Conservation (phyloP, 805 yeast species). For the Jamesozyma jinghongensis region DNA sequence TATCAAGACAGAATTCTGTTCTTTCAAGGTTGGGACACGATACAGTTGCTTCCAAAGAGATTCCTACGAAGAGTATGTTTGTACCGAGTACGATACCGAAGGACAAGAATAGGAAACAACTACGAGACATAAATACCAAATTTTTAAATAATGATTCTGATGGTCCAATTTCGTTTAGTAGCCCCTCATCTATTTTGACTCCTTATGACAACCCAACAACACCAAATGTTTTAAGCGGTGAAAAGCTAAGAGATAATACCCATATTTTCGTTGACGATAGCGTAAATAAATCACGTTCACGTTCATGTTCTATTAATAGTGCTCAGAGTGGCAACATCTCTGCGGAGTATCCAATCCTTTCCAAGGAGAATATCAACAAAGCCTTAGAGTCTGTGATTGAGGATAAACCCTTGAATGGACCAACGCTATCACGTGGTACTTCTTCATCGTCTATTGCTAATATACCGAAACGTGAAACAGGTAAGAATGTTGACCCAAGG, state of each 20-base stretch:
- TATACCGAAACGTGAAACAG: slow-evolving; percentile 33
- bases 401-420: slow-evolving; percentile 2
- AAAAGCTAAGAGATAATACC: slow-evolving; percentile 45
- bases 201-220: not conserved
- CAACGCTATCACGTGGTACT: slow-evolving; percentile 7
- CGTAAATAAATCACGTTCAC: slow-evolving; percentile 15
- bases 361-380: not conserved
- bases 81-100: too few species aligned
- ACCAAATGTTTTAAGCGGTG: not conserved
- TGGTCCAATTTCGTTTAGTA: slow-evolving; percentile 6
- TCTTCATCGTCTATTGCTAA: slow-evolving; percentile 5
- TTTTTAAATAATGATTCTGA: slow-evolving; percentile 16
- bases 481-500: slow-evolving; percentile 51
- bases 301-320: slow-evolving; percentile 15
- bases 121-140: slow-evolving; percentile 28
- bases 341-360: not conserved
- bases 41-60: too few species aligned
- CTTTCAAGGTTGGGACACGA: too few species aligned
- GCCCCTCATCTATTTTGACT: slow-evolving; percentile 11
- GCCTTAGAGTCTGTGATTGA: slow-evolving; percentile 9
- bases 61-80: too few species aligned
- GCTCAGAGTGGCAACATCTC: not conserved
- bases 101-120: slow-evolving; percentile 7
- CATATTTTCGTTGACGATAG: slow-evolving; percentile 44
- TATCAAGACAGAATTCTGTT: too few species aligned